These are phyloP conservation scores for Zasmidium citrigriseum DNA, from an alignment of 2,329 filamentous ascomycete species.

Conservation along the genomic window DNA sequence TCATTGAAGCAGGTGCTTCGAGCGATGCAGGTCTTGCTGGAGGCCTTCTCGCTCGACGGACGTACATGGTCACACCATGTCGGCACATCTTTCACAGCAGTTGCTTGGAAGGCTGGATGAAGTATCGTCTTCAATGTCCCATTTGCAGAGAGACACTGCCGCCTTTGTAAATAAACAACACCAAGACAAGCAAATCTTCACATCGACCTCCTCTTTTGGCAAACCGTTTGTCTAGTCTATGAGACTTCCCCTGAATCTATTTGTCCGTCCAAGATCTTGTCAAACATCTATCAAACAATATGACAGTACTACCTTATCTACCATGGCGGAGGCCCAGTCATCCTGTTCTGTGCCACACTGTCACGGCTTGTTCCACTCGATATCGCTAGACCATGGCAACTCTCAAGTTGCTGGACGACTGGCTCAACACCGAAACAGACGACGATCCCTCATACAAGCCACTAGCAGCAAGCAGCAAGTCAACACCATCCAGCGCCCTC, in stretches of 20 bases:
- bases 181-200: not conserved
- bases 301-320: not conserved
- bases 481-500: slow-evolving; percentile 6
- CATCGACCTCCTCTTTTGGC: not conserved
- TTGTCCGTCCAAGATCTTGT: not conserved
- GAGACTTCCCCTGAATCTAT: not conserved
- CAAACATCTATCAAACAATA: not conserved
- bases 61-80: slow-evolving; percentile 97
- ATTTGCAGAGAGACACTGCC: slow-evolving; percentile 91
- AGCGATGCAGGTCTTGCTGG: slow-evolving; percentile 47
- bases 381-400: not conserved
- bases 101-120: slow-evolving; percentile 96
- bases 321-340: not conserved
- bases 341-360: not conserved
- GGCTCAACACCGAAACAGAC: not conserved
- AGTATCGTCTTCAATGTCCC: slow-evolving; percentile 87
- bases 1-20: slow-evolving; percentile 58
- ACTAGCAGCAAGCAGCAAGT: not conserved
- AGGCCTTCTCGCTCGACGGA: slow-evolving; percentile 73
- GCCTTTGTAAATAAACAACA: slow-evolving; percentile 58
- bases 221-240: slow-evolving; percentile 1
- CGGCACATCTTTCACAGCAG: slow-evolving; percentile 91
- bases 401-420: not conserved
- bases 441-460: not conserved
- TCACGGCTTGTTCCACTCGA: too few species aligned